A percentile compares a stretch with the other conserved stretches of the same genome.
These are phyloP conservation scores for Acer campestre DNA, from an alignment of 345 rosid species.

Conservation along the genomic window DNA sequence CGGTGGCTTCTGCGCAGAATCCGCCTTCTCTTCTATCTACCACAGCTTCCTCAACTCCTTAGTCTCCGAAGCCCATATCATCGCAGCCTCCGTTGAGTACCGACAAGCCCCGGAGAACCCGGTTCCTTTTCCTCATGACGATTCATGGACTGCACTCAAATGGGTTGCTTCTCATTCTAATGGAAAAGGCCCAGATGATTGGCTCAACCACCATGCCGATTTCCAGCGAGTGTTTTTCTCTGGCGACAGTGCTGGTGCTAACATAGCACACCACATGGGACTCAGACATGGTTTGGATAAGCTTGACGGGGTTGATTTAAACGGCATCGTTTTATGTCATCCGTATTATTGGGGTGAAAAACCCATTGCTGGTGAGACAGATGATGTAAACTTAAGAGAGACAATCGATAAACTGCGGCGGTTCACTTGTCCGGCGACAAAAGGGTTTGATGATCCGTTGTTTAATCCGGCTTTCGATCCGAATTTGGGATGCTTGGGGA, in stretches of 20 bases:
- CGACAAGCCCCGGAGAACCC: slow-evolving; percentile 41
- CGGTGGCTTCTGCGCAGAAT: slow-evolving; percentile 36
- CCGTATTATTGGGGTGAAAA: slow-evolving; percentile 38
- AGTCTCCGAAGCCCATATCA: slow-evolving; percentile 25
- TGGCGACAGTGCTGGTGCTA: slow-evolving; percentile 53
- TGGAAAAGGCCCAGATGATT: slow-evolving; percentile 38
- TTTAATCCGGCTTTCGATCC: slow-evolving; percentile 44
- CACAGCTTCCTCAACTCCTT: slow-evolving; percentile 35
- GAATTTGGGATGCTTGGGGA: slow-evolving; percentile 34
- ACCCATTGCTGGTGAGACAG: background rate
- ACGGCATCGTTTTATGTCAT: slow-evolving; percentile 3
- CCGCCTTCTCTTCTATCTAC: slow-evolving; percentile 34
- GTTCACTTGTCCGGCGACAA: slow-evolving; percentile 31
- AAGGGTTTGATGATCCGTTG: slow-evolving; percentile 48
- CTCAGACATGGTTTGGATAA: slow-evolving; percentile 18
- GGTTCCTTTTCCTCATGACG: slow-evolving; percentile 14
- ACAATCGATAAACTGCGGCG: slow-evolving; percentile 15
- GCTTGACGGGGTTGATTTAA: too few species aligned
- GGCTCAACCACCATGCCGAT: slow-evolving; percentile 38
- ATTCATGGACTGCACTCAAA: slow-evolving; percentile 38
- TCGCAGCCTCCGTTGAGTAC: slow-evolving; percentile 39
- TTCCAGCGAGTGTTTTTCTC: slow-evolving; percentile 32
- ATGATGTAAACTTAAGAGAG: background rate
- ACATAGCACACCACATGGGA: slow-evolving; percentile 39
- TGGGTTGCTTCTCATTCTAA: slow-evolving; percentile 40